Evolutionary conservation across 768 basidiomycete genomes (phyloP).

Genomic region (Rhizopogon salebrosus): DNA sequence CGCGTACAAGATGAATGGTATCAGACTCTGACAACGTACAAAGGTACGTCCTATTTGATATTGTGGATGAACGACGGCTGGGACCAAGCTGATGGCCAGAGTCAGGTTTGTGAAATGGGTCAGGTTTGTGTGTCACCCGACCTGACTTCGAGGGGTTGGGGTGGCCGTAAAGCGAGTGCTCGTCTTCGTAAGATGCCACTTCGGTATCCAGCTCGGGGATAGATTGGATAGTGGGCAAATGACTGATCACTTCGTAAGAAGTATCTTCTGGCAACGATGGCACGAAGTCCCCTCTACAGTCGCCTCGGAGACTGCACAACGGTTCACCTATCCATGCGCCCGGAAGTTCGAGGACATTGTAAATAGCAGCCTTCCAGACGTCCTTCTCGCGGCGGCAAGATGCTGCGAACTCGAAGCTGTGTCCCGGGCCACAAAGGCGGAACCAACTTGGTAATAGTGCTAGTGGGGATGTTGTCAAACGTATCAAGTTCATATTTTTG

Average conservation of each 20-base stretch:
- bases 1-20: slow-evolving; percentile 62
- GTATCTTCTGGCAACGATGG: slow-evolving; percentile 31
- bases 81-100: slow-evolving; percentile 13
- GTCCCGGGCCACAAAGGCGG: slow-evolving; percentile 61
- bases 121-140: slow-evolving; percentile 17
- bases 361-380: slow-evolving; percentile 76
- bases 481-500: background rate
- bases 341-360: slow-evolving; percentile 36
- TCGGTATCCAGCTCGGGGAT: slow-evolving; percentile 43
- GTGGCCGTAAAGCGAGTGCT: background rate
- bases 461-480: slow-evolving; percentile 23
- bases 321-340: slow-evolving; percentile 57
- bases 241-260: slow-evolving; percentile 34
- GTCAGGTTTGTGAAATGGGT: slow-evolving; percentile 15
- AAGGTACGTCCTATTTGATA: slow-evolving; percentile 59
- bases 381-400: slow-evolving; percentile 81
- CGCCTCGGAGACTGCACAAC: slow-evolving; percentile 52
- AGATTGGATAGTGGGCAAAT: slow-evolving; percentile 52
- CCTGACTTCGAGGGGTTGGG: slow-evolving; percentile 1
- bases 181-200: background rate
- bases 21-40: slow-evolving; percentile 41
- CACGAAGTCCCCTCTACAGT: slow-evolving; percentile 36
- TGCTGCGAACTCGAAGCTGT: slow-evolving; percentile 82
- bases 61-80: slow-evolving; percentile 59
- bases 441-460: slow-evolving; percentile 81